Evolutionary conservation across 2,329 filamentous ascomycete species (phyloP).

Genomic region (Hypoxylon sp.): DNA sequence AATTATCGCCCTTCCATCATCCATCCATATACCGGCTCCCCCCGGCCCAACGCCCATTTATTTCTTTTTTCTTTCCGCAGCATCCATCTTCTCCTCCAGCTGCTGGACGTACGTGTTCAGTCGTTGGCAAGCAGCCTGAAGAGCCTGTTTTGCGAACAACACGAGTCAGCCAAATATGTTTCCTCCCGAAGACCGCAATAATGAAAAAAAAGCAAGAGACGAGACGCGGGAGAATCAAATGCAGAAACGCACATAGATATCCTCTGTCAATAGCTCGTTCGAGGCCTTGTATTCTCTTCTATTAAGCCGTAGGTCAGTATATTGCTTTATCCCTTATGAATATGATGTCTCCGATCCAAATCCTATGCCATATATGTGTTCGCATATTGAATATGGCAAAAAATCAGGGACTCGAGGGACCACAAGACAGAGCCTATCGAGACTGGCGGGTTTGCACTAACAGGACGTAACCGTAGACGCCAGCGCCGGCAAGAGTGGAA

Average conservation of each 20-base stretch:
- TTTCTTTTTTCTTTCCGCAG: conserved; percentile 77
- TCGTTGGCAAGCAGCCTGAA: conserved; percentile 89
- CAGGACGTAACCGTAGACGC: conserved; percentile 92
- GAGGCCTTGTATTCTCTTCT: conserved; percentile 89
- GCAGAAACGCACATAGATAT: conserved; percentile 87
- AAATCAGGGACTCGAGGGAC: neutral
- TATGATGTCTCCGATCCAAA: neutral
- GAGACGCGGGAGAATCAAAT: conserved; percentile 55
- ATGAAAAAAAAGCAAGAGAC: conserved; percentile 36
- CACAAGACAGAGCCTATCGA: neutral
- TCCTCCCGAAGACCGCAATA: conserved; percentile 32
- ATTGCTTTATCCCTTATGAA: neutral
- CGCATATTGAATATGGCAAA: neutral
- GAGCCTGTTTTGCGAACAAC: conserved; percentile 69
- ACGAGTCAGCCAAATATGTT: conserved; percentile 39
- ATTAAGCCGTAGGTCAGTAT: conserved; percentile 39
- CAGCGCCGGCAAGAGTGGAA: conserved; percentile 81
- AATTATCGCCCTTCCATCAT: conserved; percentile 22
- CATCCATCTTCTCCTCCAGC: conserved; percentile 84
- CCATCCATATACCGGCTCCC: conserved; percentile 1
- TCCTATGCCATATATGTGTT: neutral
- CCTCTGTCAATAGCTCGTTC: conserved; percentile 93
- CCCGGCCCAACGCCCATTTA: conserved; percentile 53
- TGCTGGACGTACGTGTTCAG: conserved; percentile 86
- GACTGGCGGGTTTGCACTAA: conserved; percentile 41